Percentiles rank a stretch among this genome's conserved stretches.
Conservation (phyloP, 345 rosid species). For the Populus pruinosa region DNA sequence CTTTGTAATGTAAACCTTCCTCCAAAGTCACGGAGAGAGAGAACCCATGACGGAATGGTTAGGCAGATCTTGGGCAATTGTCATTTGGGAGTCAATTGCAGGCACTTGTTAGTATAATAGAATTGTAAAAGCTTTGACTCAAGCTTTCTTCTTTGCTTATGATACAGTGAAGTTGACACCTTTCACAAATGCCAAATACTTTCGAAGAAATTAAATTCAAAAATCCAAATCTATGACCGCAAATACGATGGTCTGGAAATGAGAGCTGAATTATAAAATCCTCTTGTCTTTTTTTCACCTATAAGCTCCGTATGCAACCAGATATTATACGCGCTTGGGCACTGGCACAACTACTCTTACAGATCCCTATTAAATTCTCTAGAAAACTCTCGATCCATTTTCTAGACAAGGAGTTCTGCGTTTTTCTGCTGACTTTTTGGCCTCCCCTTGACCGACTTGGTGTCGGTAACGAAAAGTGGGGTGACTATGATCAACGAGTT, state of each 20-base stretch:
- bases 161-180: neutral
- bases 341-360: neutral
- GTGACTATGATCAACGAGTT: neutral
- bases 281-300: neutral
- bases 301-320: neutral
- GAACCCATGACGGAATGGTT: neutral
- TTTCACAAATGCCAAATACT: neutral
- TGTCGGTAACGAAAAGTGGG: neutral
- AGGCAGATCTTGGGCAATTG: neutral
- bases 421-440: constrained; percentile 6
- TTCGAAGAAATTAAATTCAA: no score
- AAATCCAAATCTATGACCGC: neutral
- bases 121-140: neutral
- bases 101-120: no score
- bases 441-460: neutral
- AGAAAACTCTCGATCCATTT: neutral
- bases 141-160: no score
- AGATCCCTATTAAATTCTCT: neutral
- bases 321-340: neutral
- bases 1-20: neutral
- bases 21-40: neutral
- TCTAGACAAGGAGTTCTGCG: neutral
- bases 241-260: neutral
- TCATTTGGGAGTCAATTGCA: neutral
- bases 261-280: neutral